A percentile compares a stretch with the other conserved stretches of the same genome.
These are phyloP conservation scores for Penicillium egyptiacum DNA, from an alignment of 495 filamentous ascomycete species.

Conservation along the genomic window DNA sequence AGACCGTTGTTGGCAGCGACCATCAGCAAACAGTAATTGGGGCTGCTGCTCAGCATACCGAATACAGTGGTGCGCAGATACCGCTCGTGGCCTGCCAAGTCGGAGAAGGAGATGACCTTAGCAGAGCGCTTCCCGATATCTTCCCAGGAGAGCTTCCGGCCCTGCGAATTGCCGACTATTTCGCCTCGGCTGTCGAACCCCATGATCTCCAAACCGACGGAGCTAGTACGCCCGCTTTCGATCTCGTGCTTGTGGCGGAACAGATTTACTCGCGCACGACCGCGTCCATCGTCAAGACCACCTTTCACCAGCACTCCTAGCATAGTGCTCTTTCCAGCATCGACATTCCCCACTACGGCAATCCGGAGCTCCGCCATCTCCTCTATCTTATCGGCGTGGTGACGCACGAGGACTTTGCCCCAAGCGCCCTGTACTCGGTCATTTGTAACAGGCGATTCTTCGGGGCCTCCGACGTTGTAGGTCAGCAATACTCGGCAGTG, in stretches of 20 bases:
- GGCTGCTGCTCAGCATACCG: slow-evolving; percentile 88
- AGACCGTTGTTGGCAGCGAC: slow-evolving; percentile 97
- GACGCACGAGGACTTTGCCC: slow-evolving; percentile 83
- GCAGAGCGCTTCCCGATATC: slow-evolving; percentile 93
- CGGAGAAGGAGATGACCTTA: slow-evolving; percentile 96
- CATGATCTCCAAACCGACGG: slow-evolving; percentile 98
- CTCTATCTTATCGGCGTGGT: slow-evolving; percentile 69
- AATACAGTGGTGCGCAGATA: slow-evolving; percentile 97
- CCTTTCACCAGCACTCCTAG: slow-evolving; percentile 96
- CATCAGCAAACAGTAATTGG: slow-evolving; percentile 97
- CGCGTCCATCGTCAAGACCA: slow-evolving; percentile 89
- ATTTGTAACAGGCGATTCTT: slow-evolving; percentile 60
- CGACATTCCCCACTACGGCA: slow-evolving; percentile 96
- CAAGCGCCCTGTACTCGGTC: slow-evolving; percentile 69
- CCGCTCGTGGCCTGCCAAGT: slow-evolving; percentile 91
- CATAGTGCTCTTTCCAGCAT: slow-evolving; percentile 97
- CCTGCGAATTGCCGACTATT: slow-evolving; percentile 77
- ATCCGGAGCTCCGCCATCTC: slow-evolving; percentile 95
- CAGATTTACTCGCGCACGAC: slow-evolving; percentile 91
- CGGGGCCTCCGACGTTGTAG: slow-evolving; percentile 79
- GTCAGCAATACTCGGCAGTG: slow-evolving; percentile 81
- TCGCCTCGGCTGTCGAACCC: slow-evolving; percentile 91
- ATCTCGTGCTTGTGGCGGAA: slow-evolving; percentile 98
- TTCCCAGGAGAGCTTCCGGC: slow-evolving; percentile 91
- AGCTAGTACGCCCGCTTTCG: slow-evolving; percentile 91